A percentile compares a stretch with the other conserved stretches of the same genome.
Evolutionary conservation across 2,329 filamentous ascomycete genomes (phyloP).

Genomic region (Claviceps sp.): DNA sequence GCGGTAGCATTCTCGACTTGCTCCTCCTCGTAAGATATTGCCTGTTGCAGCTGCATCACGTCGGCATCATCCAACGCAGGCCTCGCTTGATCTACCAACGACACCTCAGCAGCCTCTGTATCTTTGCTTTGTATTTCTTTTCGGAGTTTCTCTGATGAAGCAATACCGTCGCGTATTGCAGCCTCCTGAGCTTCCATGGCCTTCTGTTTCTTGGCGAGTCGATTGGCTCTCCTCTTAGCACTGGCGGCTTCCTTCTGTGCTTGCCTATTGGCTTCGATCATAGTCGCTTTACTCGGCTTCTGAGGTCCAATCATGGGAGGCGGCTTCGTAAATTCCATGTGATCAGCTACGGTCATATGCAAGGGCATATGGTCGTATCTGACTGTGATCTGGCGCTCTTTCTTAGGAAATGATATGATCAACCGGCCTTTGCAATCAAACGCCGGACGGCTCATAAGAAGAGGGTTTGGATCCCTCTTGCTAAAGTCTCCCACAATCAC

Average conservation of each 20-base stretch:
- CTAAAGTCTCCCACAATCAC: constrained; percentile 35
- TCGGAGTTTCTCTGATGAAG: constrained; percentile 13
- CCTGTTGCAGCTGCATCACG: constrained; percentile 2
- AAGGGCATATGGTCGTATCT: constrained; percentile 43
- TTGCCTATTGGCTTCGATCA: constrained; percentile 8
- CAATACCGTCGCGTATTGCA: neutral
- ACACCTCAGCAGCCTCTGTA: constrained; percentile 7
- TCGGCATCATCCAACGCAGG: constrained; percentile 3
- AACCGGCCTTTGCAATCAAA: constrained; percentile 45
- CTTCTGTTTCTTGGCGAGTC: constrained; percentile 16
- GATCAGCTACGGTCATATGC: constrained; percentile 41
- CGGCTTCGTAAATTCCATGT: constrained; percentile 34
- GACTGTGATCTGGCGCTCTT: constrained; percentile 32
- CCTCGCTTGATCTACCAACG: constrained; percentile 5
- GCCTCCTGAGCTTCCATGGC: constrained; percentile 12
- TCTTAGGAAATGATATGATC: constrained; percentile 34
- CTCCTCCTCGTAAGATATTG: neutral
- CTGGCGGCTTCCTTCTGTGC: constrained; percentile 15
- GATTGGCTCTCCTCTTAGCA: constrained; percentile 11
- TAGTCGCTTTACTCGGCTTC: constrained; percentile 8
- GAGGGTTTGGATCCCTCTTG: constrained; percentile 30
- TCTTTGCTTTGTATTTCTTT: constrained; percentile 11
- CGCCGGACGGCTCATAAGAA: constrained; percentile 35
- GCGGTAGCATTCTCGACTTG: neutral
- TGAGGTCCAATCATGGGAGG: constrained; percentile 22